phyloP scores from a whole-genome alignment of 306 rosid species.

The Corylus avellana region DNA sequence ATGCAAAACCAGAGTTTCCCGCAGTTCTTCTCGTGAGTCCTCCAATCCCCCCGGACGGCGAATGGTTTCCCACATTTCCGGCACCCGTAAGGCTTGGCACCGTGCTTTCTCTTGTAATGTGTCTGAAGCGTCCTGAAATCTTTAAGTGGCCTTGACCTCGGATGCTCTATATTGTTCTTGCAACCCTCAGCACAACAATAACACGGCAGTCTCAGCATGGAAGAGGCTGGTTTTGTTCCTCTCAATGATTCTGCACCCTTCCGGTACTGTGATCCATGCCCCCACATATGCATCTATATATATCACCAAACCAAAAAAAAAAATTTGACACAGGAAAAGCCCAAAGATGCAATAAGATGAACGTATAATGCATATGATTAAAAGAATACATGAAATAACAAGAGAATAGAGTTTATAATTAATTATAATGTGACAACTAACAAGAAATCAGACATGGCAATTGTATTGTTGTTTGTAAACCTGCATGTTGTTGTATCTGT shows the following conservation, averaged over 20 bases:
- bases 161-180: conserved; percentile 78
- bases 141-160: conserved; percentile 81
- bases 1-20: conserved; percentile 94
- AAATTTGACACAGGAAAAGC: not conserved
- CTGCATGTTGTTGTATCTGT: conserved; percentile 98
- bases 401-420: not conserved
- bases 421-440: not conserved
- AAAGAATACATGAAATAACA: not conserved
- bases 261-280: conserved; percentile 89
- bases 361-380: not conserved
- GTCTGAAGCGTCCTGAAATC: conserved; percentile 92
- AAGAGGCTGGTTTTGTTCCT: conserved; percentile 76
- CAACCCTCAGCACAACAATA: conserved; percentile 97
- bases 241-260: conserved; percentile 88
- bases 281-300: conserved; percentile 98
- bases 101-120: conserved; percentile 93
- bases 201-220: conserved; percentile 80
- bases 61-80: conserved; percentile 82
- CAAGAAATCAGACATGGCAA: not conserved
- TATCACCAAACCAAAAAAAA: not conserved
- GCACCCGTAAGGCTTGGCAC: conserved; percentile 83
- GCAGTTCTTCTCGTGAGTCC: conserved; percentile 96
- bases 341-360: not conserved
- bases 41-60: conserved; percentile 92
- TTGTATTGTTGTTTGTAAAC: conserved; percentile 33